Conservation (phyloP, 805 yeast species). For the Candida nanaspora region DNA sequence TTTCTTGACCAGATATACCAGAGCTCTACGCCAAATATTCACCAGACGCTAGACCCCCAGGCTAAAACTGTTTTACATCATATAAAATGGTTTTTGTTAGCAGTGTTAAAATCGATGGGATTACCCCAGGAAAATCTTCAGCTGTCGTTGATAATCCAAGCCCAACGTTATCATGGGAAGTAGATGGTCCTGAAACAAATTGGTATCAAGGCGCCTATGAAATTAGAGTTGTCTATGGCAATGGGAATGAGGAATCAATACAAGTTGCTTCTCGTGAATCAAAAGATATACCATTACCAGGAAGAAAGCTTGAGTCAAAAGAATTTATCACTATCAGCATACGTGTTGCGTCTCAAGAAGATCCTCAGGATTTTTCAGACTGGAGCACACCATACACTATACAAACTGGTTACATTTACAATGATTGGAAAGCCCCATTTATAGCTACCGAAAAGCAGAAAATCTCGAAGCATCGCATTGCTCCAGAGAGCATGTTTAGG, state of each 20-base stretch:
- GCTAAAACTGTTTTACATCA: too few species aligned
- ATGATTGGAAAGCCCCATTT: conserved; percentile 6
- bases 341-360: conserved; percentile 4
- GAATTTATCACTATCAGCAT: conserved; percentile 6
- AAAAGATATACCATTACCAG: conserved; percentile 5
- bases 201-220: conserved; percentile 10
- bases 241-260: not conserved
- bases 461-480: not conserved
- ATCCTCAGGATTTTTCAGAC: conserved; percentile 2
- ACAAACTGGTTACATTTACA: conserved; percentile 5
- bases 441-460: conserved; percentile 5
- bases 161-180: conserved; percentile 8
- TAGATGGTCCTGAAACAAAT: conserved; percentile 3
- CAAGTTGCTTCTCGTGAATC: conserved; percentile 4
- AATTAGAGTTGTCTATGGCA: conserved; percentile 4
- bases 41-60: too few species aligned
- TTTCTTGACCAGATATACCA: too few species aligned
- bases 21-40: too few species aligned
- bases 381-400: conserved; percentile 4
- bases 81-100: conserved; percentile 5
- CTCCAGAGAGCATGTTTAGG: conserved; percentile 8
- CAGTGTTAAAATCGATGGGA: conserved; percentile 4
- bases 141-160: conserved; percentile 3
- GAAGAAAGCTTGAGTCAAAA: conserved; percentile 6
- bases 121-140: conserved; percentile 1